Base-by-base conservation (phyloP, 805 yeast genomes). In the Candida sanyiensis region DNA sequence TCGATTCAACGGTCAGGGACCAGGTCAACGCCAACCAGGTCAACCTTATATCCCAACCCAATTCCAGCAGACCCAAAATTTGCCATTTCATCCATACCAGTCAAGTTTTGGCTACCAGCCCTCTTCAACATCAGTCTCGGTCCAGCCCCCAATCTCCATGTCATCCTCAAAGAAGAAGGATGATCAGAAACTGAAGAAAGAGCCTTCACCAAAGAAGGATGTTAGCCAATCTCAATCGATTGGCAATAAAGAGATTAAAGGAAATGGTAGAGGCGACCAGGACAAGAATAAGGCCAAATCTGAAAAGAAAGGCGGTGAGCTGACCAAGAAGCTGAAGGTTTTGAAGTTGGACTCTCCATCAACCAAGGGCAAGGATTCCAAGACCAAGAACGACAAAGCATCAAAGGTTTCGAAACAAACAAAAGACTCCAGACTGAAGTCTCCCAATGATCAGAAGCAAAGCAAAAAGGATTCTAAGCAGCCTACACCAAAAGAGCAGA, bases 171-270 rank as follows among this genome's bases (percentile, higher is more conserved):
- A 22, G 25, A n/a, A 9, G 11, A 15, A n/a, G 16, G 22, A 6
- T 11, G 35, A 40, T 24, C 9, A 28, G 34, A 18, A 22, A 16
- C 4, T n/a, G n/a, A n/a, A n/a, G n/a, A n/a, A n/a, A n/a, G n/a
- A n/a, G n/a, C n/a, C n/a, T n/a, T n/a, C n/a, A n/a, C n/a, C 23
- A 11, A 23, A 39, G 22, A 38, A 30, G 16, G 22, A 26, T 17
- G 22, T 16, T 16, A 28, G 36, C 15, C 36, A 34, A 20, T 25
- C 28, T n/a, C 25, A 24, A 5, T 21, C 40, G 27, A 33, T 30
- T 29, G n/a, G n/a, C n/a, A n/a, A n/a, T n/a, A n/a, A n/a, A n/a
- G n/a, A 23, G 9, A 23, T 9, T 9, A 23, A 23, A 9, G 26
- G 9, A 23, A 23, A 12, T 12, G 10, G n/a, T 8, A 27, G n/a